Evolutionary conservation across 1,139 yeast species (phyloP), one percentile per base, ranked within the genome.

Genomic region (Nadsonia commutata): DNA sequence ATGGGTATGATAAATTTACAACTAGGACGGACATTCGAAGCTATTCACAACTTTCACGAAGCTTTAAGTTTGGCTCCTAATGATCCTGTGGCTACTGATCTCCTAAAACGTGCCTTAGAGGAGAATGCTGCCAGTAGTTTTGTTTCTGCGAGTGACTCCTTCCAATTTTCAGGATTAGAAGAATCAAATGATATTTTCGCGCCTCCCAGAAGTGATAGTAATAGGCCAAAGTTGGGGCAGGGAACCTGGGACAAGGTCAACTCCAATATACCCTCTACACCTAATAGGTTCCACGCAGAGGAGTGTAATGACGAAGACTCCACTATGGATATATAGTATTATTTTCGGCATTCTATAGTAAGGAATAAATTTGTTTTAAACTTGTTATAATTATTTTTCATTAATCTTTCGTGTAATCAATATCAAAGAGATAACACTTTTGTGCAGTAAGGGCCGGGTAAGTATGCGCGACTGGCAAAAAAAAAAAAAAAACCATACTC

Each of bases 1-100:
- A 74, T 90, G 56, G 98, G 95, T 0, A 69, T 88, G 42, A 77
- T 88, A 2, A 71, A 85, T 56, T 66, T 93, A 55, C 85, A 81
- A 55, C 64, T 76, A 45, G 85, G 84, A 1, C 69, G 78, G 44
- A 55, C 69, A 23, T 68, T 69, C 45, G 74, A 75, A 51, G 93
- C 97, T 0, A 78, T 88, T 36, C 83, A 80, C 48, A 68, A 72
- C 37, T 66, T 90, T 43, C 96, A 90, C 57, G 78, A 75, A 52
- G 93, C 96, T 0, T 66, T 93, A 41, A 83, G 94, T 0, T 65
- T 88, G 4, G 63, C 76, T 8, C 93, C 95, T 0, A 72, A 77
- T 36, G 95, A 90, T 56, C 81, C 93, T 0, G 80, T 88, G 20
- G 94, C 96, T 0, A 68, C 76, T 3, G 97, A 90, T 55, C 62